A percentile compares a stretch with the other conserved stretches of the same genome.
Evolutionary conservation across 257 asterid species (phyloP).

Genomic region (Solanum peruvianum): DNA sequence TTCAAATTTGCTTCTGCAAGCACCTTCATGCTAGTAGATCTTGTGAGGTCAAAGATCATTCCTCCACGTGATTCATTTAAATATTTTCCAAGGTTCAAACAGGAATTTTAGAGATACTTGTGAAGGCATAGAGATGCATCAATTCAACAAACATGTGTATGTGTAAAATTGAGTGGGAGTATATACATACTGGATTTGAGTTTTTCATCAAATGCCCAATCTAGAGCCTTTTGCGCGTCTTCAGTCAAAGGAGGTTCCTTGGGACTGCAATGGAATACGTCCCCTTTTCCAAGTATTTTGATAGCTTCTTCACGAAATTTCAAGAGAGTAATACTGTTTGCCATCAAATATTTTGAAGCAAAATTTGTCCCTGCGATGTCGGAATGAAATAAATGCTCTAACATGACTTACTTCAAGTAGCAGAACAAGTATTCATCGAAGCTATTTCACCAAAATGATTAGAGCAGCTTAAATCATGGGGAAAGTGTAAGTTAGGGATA

Average conservation of each 20-base stretch:
- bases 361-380: slow-evolving; percentile 47
- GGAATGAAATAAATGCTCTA: not conserved
- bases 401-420: not conserved
- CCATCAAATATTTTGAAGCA: slow-evolving; percentile 49
- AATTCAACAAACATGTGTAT: not conserved
- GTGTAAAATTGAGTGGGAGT: not conserved
- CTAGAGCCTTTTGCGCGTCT: slow-evolving; percentile 55
- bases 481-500: not conserved
- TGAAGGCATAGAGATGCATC: not conserved
- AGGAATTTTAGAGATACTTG: not conserved
- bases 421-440: not conserved
- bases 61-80: not conserved
- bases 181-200: slow-evolving; percentile 36
- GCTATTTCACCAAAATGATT: not conserved
- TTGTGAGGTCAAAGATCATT: not conserved
- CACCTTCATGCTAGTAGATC: not conserved
- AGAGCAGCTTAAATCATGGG: not conserved
- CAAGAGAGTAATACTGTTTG: slow-evolving; percentile 44
- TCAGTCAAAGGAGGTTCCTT: slow-evolving; percentile 62
- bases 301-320: slow-evolving; percentile 57
- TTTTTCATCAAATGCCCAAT: slow-evolving; percentile 59
- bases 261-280: slow-evolving; percentile 30
- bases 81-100: not conserved
- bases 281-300: slow-evolving; percentile 35
- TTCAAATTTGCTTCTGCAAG: not conserved